Base-by-base conservation (phyloP, 495 filamentous ascomycete species). In the Cryomyces minteri region DNA sequence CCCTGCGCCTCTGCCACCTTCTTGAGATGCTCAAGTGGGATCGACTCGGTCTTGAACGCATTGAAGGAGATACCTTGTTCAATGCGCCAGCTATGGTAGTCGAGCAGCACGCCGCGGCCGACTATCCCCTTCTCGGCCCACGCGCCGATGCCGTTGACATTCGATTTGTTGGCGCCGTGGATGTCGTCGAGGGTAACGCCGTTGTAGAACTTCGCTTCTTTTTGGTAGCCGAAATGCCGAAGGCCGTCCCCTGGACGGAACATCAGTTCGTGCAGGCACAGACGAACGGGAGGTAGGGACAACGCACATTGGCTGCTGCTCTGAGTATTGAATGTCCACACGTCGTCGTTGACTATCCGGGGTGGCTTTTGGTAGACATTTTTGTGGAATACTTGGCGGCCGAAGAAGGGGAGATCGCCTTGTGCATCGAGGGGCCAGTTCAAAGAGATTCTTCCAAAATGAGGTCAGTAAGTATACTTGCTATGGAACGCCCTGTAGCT, bases 101-200 rank as follows among this genome's bases (percentile, higher is more conserved):
- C 62, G 47, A 59, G 68, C 66, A 82, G 48, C 50, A 63, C 45
- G 58, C 63, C 53, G 56, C 61, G n/a, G 54, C 56, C 69, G 54
- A 72, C 38, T 56, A 65, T 61, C 5, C 62, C 62, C 7, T 63
- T 57, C 32, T 69, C 58, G 12, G 52, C 57, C 61, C 61, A 66
- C 31, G 56, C 67, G 34, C 67, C 64, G 31, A 73, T 69, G 6
- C 71, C 71, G 46, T 64, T 61, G n/a, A 68, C 60, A 36, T 44
- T 54, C 0, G 41, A 48, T 7, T 51, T 61, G 32, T 45, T 48
- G 40, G 56, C 51, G 8, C 54, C 56, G 44, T 75, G 66, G 40
- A 84, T 71, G 7, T 79, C 71, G 1, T 70, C 34, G 55, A 59
- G 51, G 0, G 68, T 72, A 18, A 72, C 67, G 5, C 76, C 77